Conservation (phyloP, 2,329 filamentous ascomycete genomes). For the Magnaporthiopsis incrustans region DNA sequence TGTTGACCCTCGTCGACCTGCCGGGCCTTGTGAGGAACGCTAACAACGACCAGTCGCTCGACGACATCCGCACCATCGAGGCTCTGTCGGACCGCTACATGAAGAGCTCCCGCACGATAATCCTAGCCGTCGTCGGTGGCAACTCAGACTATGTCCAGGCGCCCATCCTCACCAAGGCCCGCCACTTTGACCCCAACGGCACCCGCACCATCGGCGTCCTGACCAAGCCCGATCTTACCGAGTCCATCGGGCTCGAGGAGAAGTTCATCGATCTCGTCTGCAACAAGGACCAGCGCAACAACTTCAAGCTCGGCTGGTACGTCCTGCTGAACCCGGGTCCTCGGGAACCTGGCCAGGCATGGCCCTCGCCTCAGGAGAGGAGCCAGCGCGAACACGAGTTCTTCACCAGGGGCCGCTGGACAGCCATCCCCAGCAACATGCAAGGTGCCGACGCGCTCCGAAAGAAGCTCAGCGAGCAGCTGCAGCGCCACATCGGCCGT, state of each 20-base stretch:
- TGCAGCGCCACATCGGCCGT: slow-evolving; percentile 43
- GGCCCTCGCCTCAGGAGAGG: slow-evolving; percentile 34
- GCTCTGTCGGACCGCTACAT: slow-evolving; percentile 44
- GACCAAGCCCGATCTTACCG: slow-evolving; percentile 45
- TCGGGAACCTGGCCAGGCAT: slow-evolving; percentile 33
- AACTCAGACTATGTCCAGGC: slow-evolving; percentile 48
- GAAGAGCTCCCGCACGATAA: slow-evolving; percentile 47
- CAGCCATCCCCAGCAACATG: slow-evolving; percentile 36
- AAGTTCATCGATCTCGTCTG: slow-evolving; percentile 46
- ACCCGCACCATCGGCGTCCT: slow-evolving; percentile 42
- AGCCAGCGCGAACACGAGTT: slow-evolving; percentile 36
- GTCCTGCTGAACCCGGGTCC: slow-evolving; percentile 41
- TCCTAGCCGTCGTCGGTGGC: slow-evolving; percentile 46
- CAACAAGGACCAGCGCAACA: slow-evolving; percentile 41
- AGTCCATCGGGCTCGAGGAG: slow-evolving; percentile 43
- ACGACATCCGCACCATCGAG: slow-evolving; percentile 45
- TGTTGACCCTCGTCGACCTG: slow-evolving; percentile 54
- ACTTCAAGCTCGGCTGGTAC: slow-evolving; percentile 44
- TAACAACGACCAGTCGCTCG: slow-evolving; percentile 42
- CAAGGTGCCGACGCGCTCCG: slow-evolving; percentile 38
- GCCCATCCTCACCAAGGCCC: slow-evolving; percentile 41
- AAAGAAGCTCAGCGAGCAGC: slow-evolving; percentile 39
- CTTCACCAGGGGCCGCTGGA: slow-evolving; percentile 42
- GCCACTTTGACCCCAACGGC: slow-evolving; percentile 40
- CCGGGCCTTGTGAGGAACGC: slow-evolving; percentile 49